Evolutionary conservation across 2,329 filamentous ascomycete species (phyloP), one percentile per base, ranked within the genome.

Genomic region (Sclerotinia minor): DNA sequence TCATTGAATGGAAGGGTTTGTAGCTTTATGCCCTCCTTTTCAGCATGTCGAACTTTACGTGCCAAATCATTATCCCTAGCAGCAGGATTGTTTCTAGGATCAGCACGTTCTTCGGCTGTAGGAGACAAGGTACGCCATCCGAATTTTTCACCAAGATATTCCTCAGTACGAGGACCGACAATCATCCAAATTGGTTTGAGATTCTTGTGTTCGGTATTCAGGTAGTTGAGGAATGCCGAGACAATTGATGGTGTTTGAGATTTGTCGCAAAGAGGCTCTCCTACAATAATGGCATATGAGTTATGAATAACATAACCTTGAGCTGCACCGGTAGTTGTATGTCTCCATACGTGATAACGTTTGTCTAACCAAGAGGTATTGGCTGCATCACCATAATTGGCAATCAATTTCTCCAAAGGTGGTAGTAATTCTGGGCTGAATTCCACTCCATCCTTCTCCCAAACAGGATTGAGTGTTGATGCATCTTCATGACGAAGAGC

Each of bases 351-450:
- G 75, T 92, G 85, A 78, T 94, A 97, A 8, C 92, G 88, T 8
- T 93, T 91, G 77, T 97, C 94, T 9, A 95, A 85, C 92, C 93
- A 97, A 0, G 92, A 95, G 0, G 94, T 97, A 76, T 96, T 96
- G 60, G 92, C 93, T 2, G 94, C 92, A 78, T 97, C 94, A 70
- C 94, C 94, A 73, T 97, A 97, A 79, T 97, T 97, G 76, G 92
- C 92, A 77, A 97, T 93, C 53, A 97, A 87, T 76, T 96, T 90
- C 77, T 94, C 92, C 6, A 97, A 78, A 0, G 92, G 84, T 64
- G 93, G 93, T 65, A 90, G 81, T 61, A 88, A 64, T 24, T 67
- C 79, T 79, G 58, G 77, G 76, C 72, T 81, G 50, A 80, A 17
- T 50, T 80, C 73, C 67, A 69, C 79, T 73, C 71, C 79, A 74